These are phyloP conservation scores for Labyrinthula sp. DNA, from an alignment of 352 stramenopile genomes.

Conservation along the genomic window DNA sequence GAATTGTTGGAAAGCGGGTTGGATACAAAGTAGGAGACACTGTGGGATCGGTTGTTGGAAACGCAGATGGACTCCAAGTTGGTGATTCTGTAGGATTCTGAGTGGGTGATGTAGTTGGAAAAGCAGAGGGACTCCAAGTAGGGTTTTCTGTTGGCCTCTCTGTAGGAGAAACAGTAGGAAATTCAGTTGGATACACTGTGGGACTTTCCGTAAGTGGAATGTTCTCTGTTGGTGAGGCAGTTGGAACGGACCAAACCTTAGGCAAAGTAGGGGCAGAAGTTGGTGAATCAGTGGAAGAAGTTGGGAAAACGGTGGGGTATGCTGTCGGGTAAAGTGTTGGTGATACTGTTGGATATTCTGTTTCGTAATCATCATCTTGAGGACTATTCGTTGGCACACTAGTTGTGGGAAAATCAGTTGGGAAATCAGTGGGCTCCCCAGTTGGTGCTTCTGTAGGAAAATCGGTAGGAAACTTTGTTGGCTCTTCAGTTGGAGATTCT, in stretches of 20 bases:
- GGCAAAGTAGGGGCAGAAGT: not conserved
- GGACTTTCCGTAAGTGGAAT: too few relatives aligned
- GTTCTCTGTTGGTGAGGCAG: not conserved
- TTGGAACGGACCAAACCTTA: not conserved
- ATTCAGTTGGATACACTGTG: not conserved
- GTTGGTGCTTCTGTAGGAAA: not conserved
- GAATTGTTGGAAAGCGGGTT: not conserved
- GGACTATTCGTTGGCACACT: not conserved
- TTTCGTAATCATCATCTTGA: not conserved
- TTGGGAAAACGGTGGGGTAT: not conserved
- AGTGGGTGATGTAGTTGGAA: not conserved
- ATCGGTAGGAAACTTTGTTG: constrained; percentile 1
- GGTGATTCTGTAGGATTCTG: constrained; percentile 1
- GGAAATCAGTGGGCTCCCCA: not conserved
- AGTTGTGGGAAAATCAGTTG: not conserved
- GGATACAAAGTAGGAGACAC: not conserved
- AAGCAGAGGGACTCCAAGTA: not conserved
- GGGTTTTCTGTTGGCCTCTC: not conserved
- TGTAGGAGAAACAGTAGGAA: not conserved
- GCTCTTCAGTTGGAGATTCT: not conserved
- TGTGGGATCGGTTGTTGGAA: not conserved
- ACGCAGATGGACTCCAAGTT: not conserved
- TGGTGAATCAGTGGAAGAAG: not conserved
- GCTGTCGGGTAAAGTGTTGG: not conserved
- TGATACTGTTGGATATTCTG: constrained; percentile 1